Base-by-base conservation (phyloP, 2,329 filamentous ascomycete genomes). In the Ceratocystis lukuohia region DNA sequence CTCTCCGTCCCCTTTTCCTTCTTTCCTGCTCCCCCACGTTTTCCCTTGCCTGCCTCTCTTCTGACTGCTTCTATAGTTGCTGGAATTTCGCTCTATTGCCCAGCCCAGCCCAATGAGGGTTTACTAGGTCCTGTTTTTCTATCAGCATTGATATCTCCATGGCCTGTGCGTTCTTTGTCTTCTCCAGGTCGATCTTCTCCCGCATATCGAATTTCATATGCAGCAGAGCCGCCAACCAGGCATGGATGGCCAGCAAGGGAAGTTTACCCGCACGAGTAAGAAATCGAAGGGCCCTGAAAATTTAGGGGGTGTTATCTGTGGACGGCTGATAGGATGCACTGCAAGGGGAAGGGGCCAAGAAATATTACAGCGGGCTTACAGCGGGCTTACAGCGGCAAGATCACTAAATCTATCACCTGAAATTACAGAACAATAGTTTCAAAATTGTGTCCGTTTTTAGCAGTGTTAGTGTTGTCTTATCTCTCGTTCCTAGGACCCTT, bases 231-330 rank as follows among this genome's bases (percentile, higher is more conserved):
- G 53, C 53, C 10, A 57, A 57, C 28, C 5, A 57, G 15, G 28
- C 53, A 12, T 6, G 22, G 25, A 17, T 17, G 4, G 25, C 12
- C 53, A 57, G 25, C 28, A 25, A 17, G 53, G 53, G 12, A 57
- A 57, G 28, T 57, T 57, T 57, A 57, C 53, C 25, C 53, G 53
- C 53, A 57, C 53, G 53, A 57, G 25, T 57, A 57, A 57, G 53
- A 17, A 8, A 30, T 25, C 25, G 8, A 33, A 17, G 28, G 2
- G 50, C 25, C 50, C 8, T 10, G 50, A 28, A 15, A 12, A 15
- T 17, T 8, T 57, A 30, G 12, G 17, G 25, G 15, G 15, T 57
- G 25, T 33, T 57, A 30, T 33, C 25, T 57, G 53, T 7, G 6
- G 17, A n/a, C 46, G 0, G 20, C 22, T 56, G 20, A 12, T 12